Base-by-base conservation (phyloP, 1,139 yeast species). In the Scheffersomyces parashehatae region DNA sequence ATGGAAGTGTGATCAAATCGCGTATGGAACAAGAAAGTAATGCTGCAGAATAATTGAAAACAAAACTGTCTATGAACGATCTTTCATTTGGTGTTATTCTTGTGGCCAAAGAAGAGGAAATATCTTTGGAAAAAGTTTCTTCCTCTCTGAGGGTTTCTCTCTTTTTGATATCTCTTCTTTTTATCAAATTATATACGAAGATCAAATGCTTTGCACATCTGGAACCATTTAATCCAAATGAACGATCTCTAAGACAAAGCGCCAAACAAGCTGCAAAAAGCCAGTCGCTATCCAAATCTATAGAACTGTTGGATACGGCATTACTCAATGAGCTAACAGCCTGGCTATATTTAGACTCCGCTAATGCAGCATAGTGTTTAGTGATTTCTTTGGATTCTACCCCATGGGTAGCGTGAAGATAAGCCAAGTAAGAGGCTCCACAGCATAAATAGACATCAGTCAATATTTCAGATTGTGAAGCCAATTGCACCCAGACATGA, bases 381-480 rank as follows among this genome's bases (percentile, higher is more conserved):
- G 44, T 32, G 10, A 47, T 28, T 12, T 42, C 45, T 6, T 28
- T 31, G 6, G 40, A 11, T 14, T 36, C 38, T 32, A 39, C 34
- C 1, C 28, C 32, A 13, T 38, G 30, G 4, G 20, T 16, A 5
- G 15, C 37, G 36, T 52, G 50, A 10, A 41, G 33, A 36, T 41
- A 64, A 2, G 67, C 60, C 24, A 70, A 46, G 39, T 54, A 62
- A 0, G 71, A 56, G 3, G 70, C 67, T 5, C 76, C 77, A 53
- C 74, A 68, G 11, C 73, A 67, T 38, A 58, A 55, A 14, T 68
- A 66, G 4, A 71, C 61, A 37, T 64, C 67, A 15, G 65, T 54
- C 36, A 70, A 50, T 2, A 67, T 55, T 2, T 53, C 47, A 13
- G 70, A 61, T 11, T 54, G 51, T 5, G 67, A 60, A 0, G 72